phyloP scores from a whole-genome alignment of 2,329 filamentous ascomycete species.

The Helminthosporium solani region DNA sequence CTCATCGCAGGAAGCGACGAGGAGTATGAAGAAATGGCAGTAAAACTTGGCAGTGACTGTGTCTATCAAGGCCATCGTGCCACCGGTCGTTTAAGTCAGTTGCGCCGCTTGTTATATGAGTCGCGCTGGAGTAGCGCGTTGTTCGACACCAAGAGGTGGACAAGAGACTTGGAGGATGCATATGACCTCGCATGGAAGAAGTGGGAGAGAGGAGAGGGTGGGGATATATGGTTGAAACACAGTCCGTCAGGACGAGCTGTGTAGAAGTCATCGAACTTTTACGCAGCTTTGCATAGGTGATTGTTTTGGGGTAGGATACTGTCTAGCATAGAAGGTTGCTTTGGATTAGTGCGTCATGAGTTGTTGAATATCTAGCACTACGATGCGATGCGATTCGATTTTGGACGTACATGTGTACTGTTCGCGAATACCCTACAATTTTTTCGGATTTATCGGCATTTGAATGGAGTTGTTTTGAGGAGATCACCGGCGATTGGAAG shows the following conservation, averaged over 20 bases:
- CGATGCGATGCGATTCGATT: too few relatives aligned
- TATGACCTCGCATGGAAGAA: slow-evolving; percentile 85
- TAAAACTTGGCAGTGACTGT: slow-evolving; percentile 36
- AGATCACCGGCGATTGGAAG: too few relatives aligned
- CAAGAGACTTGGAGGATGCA: slow-evolving; percentile 80
- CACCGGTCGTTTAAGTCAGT: slow-evolving; percentile 69
- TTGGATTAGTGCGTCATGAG: too few relatives aligned
- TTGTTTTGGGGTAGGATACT: too few relatives aligned
- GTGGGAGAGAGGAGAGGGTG: slow-evolving; percentile 84
- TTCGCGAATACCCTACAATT: too few relatives aligned
- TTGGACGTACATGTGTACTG: too few relatives aligned
- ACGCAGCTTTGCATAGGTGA: too few relatives aligned
- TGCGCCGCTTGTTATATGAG: slow-evolving; percentile 79
- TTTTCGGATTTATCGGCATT: too few relatives aligned
- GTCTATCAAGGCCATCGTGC: slow-evolving; percentile 34
- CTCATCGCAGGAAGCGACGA: slow-evolving; percentile 76
- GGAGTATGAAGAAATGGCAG: slow-evolving; percentile 71
- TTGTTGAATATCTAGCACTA: too few relatives aligned
- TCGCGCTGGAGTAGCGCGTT: slow-evolving; percentile 82
- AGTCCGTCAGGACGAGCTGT: neutral
- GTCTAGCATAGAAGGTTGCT: too few relatives aligned
- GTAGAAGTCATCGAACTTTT: neutral
- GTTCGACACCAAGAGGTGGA: slow-evolving; percentile 91
- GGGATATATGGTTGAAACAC: slow-evolving; percentile 77
- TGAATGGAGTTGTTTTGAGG: too few relatives aligned